Percentiles rank a stretch among this genome's conserved stretches.
These are phyloP conservation scores for Lignosus rhinocerotis DNA, from an alignment of 1,284 basidiomycete genomes.

Conservation along the genomic window DNA sequence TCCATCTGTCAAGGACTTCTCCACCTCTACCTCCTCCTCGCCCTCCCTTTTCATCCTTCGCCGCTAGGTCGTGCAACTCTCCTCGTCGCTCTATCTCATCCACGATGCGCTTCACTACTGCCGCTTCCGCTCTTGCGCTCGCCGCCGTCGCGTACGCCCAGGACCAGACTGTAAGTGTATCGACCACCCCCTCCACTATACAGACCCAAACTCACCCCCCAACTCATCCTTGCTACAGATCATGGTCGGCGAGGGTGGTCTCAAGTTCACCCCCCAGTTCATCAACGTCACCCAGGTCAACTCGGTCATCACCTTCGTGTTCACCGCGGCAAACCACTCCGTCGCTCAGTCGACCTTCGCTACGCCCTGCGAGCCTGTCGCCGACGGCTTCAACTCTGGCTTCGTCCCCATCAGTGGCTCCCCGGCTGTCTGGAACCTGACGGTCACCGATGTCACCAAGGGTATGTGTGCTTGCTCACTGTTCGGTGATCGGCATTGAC, in stretches of 20 bases:
- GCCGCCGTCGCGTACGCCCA: conserved; percentile 26
- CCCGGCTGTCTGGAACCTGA: conserved; percentile 40
- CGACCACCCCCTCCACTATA: not conserved
- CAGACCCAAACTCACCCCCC: not conserved
- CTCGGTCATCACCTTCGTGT: conserved; percentile 49
- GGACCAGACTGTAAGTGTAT: conserved; percentile 14
- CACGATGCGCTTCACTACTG: conserved; percentile 21
- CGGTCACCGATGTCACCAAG: conserved; percentile 42
- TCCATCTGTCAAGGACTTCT: not conserved
- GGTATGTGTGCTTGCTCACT: conserved; percentile 33
- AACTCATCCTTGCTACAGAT: conserved; percentile 7
- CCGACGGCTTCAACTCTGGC: conserved; percentile 52
- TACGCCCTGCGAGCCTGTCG: conserved; percentile 44
- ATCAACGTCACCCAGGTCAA: conserved; percentile 43
- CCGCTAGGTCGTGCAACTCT: not conserved
- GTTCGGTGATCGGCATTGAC: not conserved
- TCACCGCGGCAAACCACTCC: conserved; percentile 52
- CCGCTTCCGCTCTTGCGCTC: conserved; percentile 20
- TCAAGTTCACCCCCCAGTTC: conserved; percentile 46
- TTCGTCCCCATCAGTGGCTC: conserved; percentile 32
- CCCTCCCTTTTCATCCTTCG: conserved; percentile 4
- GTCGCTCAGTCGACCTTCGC: conserved; percentile 52
- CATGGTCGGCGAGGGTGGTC: conserved; percentile 37
- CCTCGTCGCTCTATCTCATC: not conserved
- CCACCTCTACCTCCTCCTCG: conserved; percentile 1